Evolutionary conservation across 352 stramenopile genomes (phyloP).

Genomic region (Phytopythium sindhum): DNA sequence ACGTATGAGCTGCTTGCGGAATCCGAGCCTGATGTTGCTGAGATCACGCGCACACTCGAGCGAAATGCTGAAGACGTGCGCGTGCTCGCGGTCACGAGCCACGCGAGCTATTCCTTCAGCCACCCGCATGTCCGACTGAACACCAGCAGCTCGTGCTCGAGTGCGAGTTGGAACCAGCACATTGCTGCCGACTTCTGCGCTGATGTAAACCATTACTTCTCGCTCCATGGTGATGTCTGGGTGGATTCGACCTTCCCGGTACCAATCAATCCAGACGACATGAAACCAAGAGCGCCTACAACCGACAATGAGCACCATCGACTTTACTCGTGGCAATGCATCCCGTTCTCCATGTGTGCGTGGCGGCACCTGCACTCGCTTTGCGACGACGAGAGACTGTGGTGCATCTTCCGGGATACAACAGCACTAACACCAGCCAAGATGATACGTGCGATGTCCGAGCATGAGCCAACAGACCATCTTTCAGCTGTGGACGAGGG

Average conservation of each 20-base stretch:
- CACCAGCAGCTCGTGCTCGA: not conserved
- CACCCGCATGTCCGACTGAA: not conserved
- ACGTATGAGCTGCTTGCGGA: constrained; percentile 19
- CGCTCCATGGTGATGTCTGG: constrained; percentile 20
- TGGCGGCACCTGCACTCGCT: not conserved
- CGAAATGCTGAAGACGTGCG: not conserved
- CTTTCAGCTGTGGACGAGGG: no score
- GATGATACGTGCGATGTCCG: not conserved
- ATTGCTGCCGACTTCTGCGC: constrained; percentile 12
- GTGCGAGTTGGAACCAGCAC: not conserved
- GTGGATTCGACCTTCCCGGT: constrained; percentile 39
- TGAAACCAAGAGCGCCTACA: not conserved
- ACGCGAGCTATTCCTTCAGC: not conserved
- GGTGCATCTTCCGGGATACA: not conserved
- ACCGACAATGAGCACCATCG: not conserved
- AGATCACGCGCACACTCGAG: constrained; percentile 5
- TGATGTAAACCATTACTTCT: constrained; percentile 42
- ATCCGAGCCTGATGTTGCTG: constrained; percentile 3
- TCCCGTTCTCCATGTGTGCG: constrained; percentile 5
- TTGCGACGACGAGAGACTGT: not conserved
- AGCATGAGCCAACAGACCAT: not conserved
- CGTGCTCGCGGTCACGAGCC: not conserved
- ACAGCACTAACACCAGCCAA: no score
- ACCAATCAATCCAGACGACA: not conserved
- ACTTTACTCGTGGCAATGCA: not conserved